phyloP scores from a whole-genome alignment of 768 basidiomycete genomes.

The Rhizopogon rudus region DNA sequence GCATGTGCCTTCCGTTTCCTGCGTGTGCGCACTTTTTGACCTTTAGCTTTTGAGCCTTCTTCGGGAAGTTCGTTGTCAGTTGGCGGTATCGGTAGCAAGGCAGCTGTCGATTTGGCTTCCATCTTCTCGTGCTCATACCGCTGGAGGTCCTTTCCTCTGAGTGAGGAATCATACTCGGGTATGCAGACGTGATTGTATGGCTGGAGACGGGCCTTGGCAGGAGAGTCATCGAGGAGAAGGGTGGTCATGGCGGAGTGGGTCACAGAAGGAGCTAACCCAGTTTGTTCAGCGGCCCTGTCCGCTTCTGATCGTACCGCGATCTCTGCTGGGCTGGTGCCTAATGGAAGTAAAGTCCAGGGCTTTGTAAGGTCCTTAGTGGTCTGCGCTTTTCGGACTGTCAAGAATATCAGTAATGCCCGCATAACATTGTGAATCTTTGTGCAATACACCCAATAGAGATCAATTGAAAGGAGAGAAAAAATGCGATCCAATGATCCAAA shows the following conservation, averaged over 20 bases:
- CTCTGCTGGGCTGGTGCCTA: slow-evolving; percentile 4
- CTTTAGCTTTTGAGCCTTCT: background rate
- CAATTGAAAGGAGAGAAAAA: background rate
- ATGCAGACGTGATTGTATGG: slow-evolving; percentile 82
- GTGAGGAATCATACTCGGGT: slow-evolving; percentile 52
- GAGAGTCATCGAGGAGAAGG: slow-evolving; percentile 49
- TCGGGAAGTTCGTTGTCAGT: background rate
- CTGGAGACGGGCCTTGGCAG: slow-evolving; percentile 56
- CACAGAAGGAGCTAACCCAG: background rate
- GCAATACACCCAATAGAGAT: background rate
- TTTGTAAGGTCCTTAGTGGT: slow-evolving; percentile 76
- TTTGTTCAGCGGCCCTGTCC: background rate
- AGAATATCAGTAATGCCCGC: background rate
- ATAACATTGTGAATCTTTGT: background rate
- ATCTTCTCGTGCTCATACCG: slow-evolving; percentile 18
- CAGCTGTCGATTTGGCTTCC: slow-evolving; percentile 6
- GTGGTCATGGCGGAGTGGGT: slow-evolving; percentile 43
- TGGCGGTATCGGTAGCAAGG: background rate
- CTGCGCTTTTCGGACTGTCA: slow-evolving; percentile 16
- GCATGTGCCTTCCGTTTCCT: slow-evolving; percentile 2
- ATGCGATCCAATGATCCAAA: background rate
- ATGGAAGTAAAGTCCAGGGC: slow-evolving; percentile 51
- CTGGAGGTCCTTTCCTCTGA: slow-evolving; percentile 36
- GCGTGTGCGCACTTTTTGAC: slow-evolving; percentile 4
- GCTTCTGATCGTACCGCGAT: background rate